phyloP scores from a whole-genome alignment of 345 rosid genomes.

The Linum usitatissimum region DNA sequence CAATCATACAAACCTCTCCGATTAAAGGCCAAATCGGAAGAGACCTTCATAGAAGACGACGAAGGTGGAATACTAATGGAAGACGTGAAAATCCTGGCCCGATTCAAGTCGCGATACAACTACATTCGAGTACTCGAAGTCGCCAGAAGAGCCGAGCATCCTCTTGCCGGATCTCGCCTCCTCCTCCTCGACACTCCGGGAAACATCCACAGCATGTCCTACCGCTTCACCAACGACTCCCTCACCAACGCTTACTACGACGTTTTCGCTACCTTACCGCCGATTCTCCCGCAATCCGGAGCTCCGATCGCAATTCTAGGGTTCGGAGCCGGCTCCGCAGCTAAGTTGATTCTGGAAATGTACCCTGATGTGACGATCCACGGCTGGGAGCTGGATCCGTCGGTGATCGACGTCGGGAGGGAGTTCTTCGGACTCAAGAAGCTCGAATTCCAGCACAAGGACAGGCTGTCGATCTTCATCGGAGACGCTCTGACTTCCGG shows the following conservation, averaged over 20 bases:
- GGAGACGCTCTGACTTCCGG: slow-evolving; percentile 55
- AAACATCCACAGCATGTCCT: slow-evolving; percentile 84
- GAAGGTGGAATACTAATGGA: slow-evolving; percentile 58
- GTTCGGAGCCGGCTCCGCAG: slow-evolving; percentile 77
- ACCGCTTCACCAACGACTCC: slow-evolving; percentile 35
- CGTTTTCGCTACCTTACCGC: slow-evolving; percentile 73
- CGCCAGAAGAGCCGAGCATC: slow-evolving; percentile 54
- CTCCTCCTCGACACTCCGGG: slow-evolving; percentile 83
- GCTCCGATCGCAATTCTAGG: slow-evolving; percentile 63
- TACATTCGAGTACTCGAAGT: slow-evolving; percentile 75
- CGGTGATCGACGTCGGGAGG: slow-evolving; percentile 67
- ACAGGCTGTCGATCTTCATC: slow-evolving; percentile 48
- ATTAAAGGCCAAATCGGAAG: slow-evolving; percentile 10
- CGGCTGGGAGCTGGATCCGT: slow-evolving; percentile 92
- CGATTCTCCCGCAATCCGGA: slow-evolving; percentile 48
- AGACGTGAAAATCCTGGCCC: slow-evolving; percentile 53
- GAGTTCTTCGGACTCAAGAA: slow-evolving; percentile 56
- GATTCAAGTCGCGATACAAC: slow-evolving; percentile 70
- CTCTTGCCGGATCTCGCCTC: slow-evolving; percentile 57
- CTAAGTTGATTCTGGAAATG: slow-evolving; percentile 53
- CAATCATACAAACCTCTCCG: slow-evolving; percentile 12
- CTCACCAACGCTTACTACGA: slow-evolving; percentile 75
- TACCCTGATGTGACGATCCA: slow-evolving; percentile 48
- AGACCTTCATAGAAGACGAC: slow-evolving; percentile 8
- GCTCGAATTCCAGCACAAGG: slow-evolving; percentile 49